Percentiles rank a stretch among this genome's conserved stretches.
Evolutionary conservation across 1,284 basidiomycete species (phyloP).

Genomic region (Apiotrichum domesticum): DNA sequence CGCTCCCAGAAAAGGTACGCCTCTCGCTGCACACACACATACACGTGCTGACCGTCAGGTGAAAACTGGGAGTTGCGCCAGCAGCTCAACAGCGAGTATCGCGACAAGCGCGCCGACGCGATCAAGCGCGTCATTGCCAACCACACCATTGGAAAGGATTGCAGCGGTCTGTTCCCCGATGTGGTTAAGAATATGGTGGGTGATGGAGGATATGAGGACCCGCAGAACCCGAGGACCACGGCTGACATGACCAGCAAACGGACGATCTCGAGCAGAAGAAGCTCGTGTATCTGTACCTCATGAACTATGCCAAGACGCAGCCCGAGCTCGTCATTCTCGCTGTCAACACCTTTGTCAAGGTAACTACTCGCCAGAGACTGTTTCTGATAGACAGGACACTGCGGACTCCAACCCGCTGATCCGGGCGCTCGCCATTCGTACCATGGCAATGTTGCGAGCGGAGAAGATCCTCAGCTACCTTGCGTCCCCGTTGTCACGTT

Average conservation of each 20-base stretch:
- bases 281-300: constrained; percentile 92
- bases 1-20: constrained; percentile 28
- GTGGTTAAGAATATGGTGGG: constrained; percentile 92
- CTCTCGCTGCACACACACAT: background rate
- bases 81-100: constrained; percentile 92
- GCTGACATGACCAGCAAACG: constrained; percentile 41
- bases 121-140: constrained; percentile 95
- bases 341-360: constrained; percentile 93
- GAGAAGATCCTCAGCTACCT: constrained; percentile 99
- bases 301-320: constrained; percentile 98
- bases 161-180: constrained; percentile 92
- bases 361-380: constrained; percentile 10
- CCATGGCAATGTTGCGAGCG: constrained; percentile 93
- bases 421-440: constrained; percentile 90
- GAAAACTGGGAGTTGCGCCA: constrained; percentile 93
- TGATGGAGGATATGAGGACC: background rate
- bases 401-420: constrained; percentile 96
- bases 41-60: constrained; percentile 44
- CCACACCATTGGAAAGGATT: constrained; percentile 95
- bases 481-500: constrained; percentile 85
- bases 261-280: constrained; percentile 51
- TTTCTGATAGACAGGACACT: constrained; percentile 60
- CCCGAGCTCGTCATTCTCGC: constrained; percentile 96
- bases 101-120: constrained; percentile 93
- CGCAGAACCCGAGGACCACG: no score